Percentiles rank a stretch among this genome's conserved stretches.
Evolutionary conservation across 768 basidiomycete species (phyloP).

Genomic region (Fibroporia radiculosa): DNA sequence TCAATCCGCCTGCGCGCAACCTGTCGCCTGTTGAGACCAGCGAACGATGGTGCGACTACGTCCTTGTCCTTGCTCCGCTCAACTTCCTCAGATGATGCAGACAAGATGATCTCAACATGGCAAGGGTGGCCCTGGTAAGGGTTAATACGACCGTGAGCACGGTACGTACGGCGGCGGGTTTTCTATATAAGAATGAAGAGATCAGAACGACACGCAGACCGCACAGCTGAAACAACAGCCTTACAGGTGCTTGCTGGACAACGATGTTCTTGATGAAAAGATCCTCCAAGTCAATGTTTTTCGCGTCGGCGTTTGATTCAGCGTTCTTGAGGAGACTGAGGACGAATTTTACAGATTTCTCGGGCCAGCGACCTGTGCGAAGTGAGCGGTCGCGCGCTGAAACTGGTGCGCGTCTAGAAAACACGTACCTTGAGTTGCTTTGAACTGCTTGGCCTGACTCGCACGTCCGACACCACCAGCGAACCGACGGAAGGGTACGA

Average conservation of each 20-base stretch:
- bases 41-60: conserved; percentile 37
- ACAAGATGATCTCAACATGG: conserved; percentile 92
- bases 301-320: conserved; percentile 97
- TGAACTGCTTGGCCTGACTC: conserved; percentile 94
- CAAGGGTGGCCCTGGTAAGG: conserved; percentile 98
- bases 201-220: not conserved
- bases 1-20: conserved; percentile 83
- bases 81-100: conserved; percentile 71
- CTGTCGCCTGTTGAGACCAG: conserved; percentile 78
- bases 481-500: conserved; percentile 95
- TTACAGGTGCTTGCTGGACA: conserved; percentile 95
- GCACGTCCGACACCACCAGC: conserved; percentile 92
- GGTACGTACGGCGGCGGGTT: conserved; percentile 98
- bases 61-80: conserved; percentile 88
- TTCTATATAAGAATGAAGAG: conserved; percentile 45
- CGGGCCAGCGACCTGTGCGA: conserved; percentile 92
- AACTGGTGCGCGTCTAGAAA: not conserved
- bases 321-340: conserved; percentile 95
- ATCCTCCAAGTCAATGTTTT: conserved; percentile 90
- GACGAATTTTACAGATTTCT: conserved; percentile 96
- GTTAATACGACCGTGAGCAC: conserved; percentile 96
- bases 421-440: conserved; percentile 84
- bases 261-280: conserved; percentile 94
- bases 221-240: conserved; percentile 24
- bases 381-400: not conserved